A percentile compares a stretch with the other conserved stretches of the same genome.
phyloP scores from a whole-genome alignment of 2,329 filamentous ascomycete species.

The Macrophomina tecta region DNA sequence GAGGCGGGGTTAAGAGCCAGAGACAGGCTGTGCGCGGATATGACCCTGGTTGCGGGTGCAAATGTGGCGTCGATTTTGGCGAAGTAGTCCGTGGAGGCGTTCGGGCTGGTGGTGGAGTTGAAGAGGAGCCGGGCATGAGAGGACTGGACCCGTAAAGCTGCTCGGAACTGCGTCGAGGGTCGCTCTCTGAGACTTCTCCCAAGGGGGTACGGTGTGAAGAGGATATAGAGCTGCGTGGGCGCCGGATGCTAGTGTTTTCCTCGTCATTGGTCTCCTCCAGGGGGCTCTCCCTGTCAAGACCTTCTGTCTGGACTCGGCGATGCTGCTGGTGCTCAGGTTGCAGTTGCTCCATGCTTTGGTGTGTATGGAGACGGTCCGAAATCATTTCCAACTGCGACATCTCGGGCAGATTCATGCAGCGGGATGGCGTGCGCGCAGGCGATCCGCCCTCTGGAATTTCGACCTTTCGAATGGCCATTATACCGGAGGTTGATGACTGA shows the following conservation, averaged over 20 bases:
- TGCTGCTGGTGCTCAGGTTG: not conserved
- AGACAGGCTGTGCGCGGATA: not conserved
- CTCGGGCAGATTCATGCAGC: not conserved
- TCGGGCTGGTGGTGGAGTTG: not conserved
- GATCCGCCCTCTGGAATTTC: not conserved
- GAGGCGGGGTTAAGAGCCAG: not conserved
- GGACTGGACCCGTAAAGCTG: not conserved
- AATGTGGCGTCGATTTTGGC: not conserved
- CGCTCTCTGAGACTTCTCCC: not conserved
- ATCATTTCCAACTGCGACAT: not conserved
- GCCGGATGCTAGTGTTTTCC: not conserved
- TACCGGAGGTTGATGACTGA: not conserved
- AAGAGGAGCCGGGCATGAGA: not conserved
- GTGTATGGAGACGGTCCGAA: not conserved
- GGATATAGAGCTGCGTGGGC: not conserved
- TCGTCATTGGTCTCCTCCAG: not conserved
- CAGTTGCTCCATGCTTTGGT: not conserved
- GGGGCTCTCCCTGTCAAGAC: not conserved
- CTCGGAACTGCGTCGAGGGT: not conserved
- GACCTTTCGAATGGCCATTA: not conserved
- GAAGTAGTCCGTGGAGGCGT: not conserved
- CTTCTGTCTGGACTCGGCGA: not conserved
- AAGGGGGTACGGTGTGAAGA: not conserved
- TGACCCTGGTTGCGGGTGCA: not conserved
- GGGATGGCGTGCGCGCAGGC: not conserved